Conservation (phyloP, 371 early-diverging fungal species). For the Amoeboaphelidium occidentale region DNA sequence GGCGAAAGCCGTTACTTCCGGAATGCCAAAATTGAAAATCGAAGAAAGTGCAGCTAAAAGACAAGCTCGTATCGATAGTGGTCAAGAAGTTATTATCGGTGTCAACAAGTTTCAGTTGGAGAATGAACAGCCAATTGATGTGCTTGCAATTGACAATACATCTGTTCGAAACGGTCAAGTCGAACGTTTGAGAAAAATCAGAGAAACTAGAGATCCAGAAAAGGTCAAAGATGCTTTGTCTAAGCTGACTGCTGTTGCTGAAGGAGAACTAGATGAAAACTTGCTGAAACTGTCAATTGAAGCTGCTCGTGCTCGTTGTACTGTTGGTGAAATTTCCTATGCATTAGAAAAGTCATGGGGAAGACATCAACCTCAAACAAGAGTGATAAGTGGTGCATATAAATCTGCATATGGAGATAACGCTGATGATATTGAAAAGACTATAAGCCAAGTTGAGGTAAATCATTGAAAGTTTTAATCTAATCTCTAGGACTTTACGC, state of each 20-base stretch:
- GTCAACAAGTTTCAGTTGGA: conserved; percentile 56
- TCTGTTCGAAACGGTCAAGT: conserved; percentile 26
- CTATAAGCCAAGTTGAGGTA: conserved; percentile 27
- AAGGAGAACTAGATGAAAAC: conserved; percentile 33
- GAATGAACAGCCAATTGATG: conserved; percentile 37
- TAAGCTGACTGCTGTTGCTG: conserved; percentile 33
- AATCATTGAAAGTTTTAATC: conserved; percentile 5
- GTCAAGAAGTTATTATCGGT: conserved; percentile 52
- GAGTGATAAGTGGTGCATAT: conserved; percentile 59
- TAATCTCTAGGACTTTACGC: conserved; percentile 12
- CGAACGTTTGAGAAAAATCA: conserved; percentile 24
- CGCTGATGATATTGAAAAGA: conserved; percentile 28
- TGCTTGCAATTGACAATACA: conserved; percentile 49
- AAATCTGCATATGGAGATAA: conserved; percentile 42
- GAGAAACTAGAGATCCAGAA: conserved; percentile 19
- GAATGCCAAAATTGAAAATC: conserved; percentile 60
- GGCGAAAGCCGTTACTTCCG: conserved; percentile 62
- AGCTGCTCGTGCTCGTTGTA: conserved; percentile 40
- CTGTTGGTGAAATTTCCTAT: conserved; percentile 55
- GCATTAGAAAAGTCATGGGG: conserved; percentile 55
- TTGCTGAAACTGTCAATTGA: conserved; percentile 30
- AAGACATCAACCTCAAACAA: conserved; percentile 41
- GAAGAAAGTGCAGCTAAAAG: conserved; percentile 61
- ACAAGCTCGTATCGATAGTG: conserved; percentile 59
- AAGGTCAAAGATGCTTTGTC: conserved; percentile 23